Conservation (phyloP, 768 basidiomycete species). For the Pulveroboletus sp. region DNA sequence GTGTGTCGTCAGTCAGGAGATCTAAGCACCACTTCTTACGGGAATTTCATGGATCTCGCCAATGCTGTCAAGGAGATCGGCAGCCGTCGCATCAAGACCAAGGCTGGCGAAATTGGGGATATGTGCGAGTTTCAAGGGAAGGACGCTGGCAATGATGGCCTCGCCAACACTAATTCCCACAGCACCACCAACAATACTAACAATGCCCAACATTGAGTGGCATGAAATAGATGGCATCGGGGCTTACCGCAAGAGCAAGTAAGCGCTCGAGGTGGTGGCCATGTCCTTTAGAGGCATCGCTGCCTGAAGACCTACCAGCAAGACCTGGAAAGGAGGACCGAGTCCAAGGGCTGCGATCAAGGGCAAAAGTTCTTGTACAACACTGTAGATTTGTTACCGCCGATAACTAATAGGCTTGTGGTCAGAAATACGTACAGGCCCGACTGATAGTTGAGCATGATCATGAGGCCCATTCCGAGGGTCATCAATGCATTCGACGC, state of each 20-base stretch:
- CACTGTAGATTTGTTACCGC: conserved; percentile 37
- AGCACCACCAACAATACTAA: conserved; percentile 70
- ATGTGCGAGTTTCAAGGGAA: conserved; percentile 30
- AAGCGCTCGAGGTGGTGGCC: conserved; percentile 75
- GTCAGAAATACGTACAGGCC: no score
- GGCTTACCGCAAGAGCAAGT: conserved; percentile 65
- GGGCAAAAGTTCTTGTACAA: conserved; percentile 60
- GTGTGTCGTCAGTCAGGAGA: not conserved
- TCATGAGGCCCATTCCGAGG: no score
- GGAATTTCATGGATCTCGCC: conserved; percentile 36
- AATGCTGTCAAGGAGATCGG: conserved; percentile 46
- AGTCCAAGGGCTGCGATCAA: conserved; percentile 62
- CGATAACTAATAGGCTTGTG: not conserved
- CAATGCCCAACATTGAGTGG: conserved; percentile 5
- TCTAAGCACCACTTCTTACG: conserved; percentile 3
- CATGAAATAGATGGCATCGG: not conserved
- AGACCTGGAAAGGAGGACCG: conserved; percentile 65
- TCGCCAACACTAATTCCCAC: conserved; percentile 74
- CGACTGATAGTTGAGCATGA: no score
- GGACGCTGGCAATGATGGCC: conserved; percentile 62
- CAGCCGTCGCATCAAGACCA: conserved; percentile 36
- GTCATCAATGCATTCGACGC: no score
- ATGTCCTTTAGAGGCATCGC: conserved; percentile 87
- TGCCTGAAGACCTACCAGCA: conserved; percentile 74
- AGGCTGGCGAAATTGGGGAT: conserved; percentile 33